Percentiles rank a stretch among this genome's conserved stretches.
Conservation (phyloP, 2,329 filamentous ascomycete species). For the Beauveria rudraprayagi region DNA sequence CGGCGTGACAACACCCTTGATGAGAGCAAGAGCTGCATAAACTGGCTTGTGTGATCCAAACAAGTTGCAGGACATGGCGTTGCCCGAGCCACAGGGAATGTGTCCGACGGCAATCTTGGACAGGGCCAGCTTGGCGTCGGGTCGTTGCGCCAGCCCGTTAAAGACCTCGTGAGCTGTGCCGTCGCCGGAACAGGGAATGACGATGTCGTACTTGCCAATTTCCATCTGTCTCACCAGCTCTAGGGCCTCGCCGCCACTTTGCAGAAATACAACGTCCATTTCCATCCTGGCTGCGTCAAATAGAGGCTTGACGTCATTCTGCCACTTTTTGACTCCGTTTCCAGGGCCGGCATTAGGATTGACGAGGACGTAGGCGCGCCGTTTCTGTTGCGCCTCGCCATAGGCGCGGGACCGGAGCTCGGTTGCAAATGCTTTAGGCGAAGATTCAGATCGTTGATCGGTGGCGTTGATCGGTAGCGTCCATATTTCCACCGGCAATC, state of each 20-base stretch:
- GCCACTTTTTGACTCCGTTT: conserved; percentile 63
- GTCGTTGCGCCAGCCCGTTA: conserved; percentile 75
- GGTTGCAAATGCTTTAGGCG: conserved; percentile 54
- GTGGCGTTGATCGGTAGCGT: conserved; percentile 36
- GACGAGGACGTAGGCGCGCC: conserved; percentile 78
- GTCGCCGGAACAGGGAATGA: conserved; percentile 86
- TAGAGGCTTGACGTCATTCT: conserved; percentile 68
- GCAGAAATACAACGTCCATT: conserved; percentile 66
- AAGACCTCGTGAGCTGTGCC: conserved; percentile 89
- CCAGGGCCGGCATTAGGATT: conserved; percentile 90
- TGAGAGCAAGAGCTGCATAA: conserved; percentile 69
- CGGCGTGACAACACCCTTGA: conserved; percentile 80
- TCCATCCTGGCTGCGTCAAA: conserved; percentile 73
- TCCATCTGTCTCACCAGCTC: conserved; percentile 70
- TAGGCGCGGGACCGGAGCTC: conserved; percentile 65
- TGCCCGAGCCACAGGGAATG: conserved; percentile 87
- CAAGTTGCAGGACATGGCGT: conserved; percentile 85
- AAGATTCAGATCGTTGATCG: conserved; percentile 20
- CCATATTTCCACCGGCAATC: conserved; percentile 53
- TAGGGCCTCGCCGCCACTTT: conserved; percentile 65
- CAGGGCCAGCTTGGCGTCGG: conserved; percentile 68
- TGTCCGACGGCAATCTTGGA: conserved; percentile 73
- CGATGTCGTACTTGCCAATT: conserved; percentile 71
- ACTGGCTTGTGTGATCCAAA: conserved; percentile 72
- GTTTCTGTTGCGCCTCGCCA: conserved; percentile 55